phyloP scores from a whole-genome alignment of 192 early-diverging fungal genomes.

The Umbelopsis isabellina region DNA sequence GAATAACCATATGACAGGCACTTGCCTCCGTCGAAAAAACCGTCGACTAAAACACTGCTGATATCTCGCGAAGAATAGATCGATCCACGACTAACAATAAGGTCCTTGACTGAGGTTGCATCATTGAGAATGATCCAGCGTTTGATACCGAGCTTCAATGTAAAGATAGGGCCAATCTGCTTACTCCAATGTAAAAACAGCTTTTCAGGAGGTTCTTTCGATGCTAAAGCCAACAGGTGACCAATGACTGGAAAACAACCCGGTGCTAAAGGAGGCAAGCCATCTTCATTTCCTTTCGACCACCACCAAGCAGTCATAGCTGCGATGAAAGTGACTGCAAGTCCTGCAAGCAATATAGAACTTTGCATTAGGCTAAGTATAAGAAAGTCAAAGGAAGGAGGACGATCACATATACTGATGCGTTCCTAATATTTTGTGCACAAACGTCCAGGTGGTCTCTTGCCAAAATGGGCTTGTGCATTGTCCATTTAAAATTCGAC shows the following conservation, averaged over 20 bases:
- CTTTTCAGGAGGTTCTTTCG: slow-evolving; percentile 7
- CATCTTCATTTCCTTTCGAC: not conserved
- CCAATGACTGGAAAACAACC: slow-evolving; percentile 34
- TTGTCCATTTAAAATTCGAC: not conserved
- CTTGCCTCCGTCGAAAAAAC: slow-evolving; percentile 37
- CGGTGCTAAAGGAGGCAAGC: slow-evolving; percentile 32
- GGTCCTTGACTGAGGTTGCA: slow-evolving; percentile 27
- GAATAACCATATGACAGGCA: not conserved
- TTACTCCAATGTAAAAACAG: slow-evolving; percentile 36
- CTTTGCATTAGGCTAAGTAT: not conserved
- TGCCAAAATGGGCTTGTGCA: slow-evolving; percentile 6
- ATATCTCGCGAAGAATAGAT: slow-evolving; percentile 44
- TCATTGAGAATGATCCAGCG: slow-evolving; percentile 42
- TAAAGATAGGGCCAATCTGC: slow-evolving; percentile 36
- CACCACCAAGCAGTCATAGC: not conserved
- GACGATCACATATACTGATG: too few relatives aligned
- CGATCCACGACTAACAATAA: slow-evolving; percentile 34
- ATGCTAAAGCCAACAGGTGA: slow-evolving; percentile 26
- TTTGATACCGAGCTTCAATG: slow-evolving; percentile 32
- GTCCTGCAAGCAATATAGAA: not conserved
- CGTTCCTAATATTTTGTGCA: not conserved
- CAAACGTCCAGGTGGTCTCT: not conserved
- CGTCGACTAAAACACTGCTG: slow-evolving; percentile 24
- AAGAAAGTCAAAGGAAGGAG: not conserved
- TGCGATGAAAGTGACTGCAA: not conserved